Percentiles rank a stretch among this genome's conserved stretches.
phyloP scores from a whole-genome alignment of 768 basidiomycete genomes.

The Serendipita sp. region DNA sequence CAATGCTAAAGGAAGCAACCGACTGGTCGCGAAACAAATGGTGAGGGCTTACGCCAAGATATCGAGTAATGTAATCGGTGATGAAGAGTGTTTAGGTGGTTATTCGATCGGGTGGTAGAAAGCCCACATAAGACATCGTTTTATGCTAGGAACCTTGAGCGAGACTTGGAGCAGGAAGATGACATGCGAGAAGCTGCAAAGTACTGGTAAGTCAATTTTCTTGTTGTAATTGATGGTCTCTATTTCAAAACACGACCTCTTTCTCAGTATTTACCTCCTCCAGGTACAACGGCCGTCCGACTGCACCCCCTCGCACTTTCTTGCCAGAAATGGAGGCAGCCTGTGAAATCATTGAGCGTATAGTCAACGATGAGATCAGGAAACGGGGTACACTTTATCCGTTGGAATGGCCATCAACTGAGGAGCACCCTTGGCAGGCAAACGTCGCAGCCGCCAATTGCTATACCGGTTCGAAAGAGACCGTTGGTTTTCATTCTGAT shows the following conservation, averaged over 20 bases:
- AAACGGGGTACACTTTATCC: conserved; percentile 37
- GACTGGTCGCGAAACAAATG: conserved; percentile 8
- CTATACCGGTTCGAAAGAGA: conserved; percentile 41
- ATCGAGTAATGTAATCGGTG: not conserved
- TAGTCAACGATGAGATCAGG: conserved; percentile 55
- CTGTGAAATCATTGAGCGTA: conserved; percentile 46
- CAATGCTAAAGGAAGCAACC: conserved; percentile 44
- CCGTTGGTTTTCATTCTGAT: conserved; percentile 71
- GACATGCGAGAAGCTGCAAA: conserved; percentile 50
- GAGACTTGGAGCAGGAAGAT: conserved; percentile 15
- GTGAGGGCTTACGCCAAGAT: not conserved
- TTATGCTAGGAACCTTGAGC: conserved; percentile 38
- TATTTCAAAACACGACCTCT: not conserved
- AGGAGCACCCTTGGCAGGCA: conserved; percentile 39
- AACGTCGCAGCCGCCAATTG: conserved; percentile 79
- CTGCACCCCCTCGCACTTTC: conserved; percentile 39
- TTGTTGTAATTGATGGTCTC: not conserved
- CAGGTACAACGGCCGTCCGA: conserved; percentile 67
- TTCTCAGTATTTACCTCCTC: not conserved
- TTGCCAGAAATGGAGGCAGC: conserved; percentile 63
- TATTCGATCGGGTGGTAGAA: conserved; percentile 66
- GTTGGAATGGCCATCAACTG: conserved; percentile 36
- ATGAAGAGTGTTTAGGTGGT: conserved; percentile 71
- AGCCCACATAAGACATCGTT: conserved; percentile 74
- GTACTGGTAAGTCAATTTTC: conserved; percentile 38